Conservation (phyloP, 148 eudicot genomes). For the Polygonum maritimum region DNA sequence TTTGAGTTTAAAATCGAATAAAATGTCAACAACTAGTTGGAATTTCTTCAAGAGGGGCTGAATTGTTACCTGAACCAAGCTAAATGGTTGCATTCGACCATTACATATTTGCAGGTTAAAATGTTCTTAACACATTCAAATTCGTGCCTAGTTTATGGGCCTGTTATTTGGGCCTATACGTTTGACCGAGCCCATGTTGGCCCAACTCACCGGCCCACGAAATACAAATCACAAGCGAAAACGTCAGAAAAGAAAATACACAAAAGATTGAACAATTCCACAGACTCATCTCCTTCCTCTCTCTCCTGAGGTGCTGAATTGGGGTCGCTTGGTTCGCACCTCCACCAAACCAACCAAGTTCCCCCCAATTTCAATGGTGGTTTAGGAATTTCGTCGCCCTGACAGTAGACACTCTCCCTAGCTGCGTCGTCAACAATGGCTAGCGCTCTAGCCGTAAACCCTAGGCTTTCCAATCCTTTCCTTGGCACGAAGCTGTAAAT, state of each 20-base stretch:
- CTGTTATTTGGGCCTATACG: not conserved
- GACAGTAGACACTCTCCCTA: not conserved
- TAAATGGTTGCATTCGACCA: not conserved
- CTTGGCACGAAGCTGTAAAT: conserved; percentile 43
- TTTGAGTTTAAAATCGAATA: no score
- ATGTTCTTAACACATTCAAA: no score
- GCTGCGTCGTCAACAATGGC: conserved; percentile 26
- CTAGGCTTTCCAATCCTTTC: conserved; percentile 37
- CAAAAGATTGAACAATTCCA: conserved; percentile 1
- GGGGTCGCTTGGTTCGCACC: conserved; percentile 3
- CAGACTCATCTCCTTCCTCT: conserved; percentile 4
- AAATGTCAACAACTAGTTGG: no score
- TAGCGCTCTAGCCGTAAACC: conserved; percentile 39
- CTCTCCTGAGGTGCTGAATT: not conserved
- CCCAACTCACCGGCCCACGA: not conserved
- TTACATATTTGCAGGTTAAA: not conserved
- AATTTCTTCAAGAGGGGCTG: not conserved
- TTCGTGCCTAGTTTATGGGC: no score
- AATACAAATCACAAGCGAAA: not conserved
- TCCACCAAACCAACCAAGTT: not conserved
- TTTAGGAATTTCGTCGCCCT: not conserved
- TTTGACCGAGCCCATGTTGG: not conserved
- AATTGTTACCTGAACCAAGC: not conserved
- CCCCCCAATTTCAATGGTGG: not conserved
- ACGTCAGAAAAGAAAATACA: not conserved